Conservation (phyloP, 1,284 basidiomycete genomes). For the Vanrija pseudolonga region DNA sequence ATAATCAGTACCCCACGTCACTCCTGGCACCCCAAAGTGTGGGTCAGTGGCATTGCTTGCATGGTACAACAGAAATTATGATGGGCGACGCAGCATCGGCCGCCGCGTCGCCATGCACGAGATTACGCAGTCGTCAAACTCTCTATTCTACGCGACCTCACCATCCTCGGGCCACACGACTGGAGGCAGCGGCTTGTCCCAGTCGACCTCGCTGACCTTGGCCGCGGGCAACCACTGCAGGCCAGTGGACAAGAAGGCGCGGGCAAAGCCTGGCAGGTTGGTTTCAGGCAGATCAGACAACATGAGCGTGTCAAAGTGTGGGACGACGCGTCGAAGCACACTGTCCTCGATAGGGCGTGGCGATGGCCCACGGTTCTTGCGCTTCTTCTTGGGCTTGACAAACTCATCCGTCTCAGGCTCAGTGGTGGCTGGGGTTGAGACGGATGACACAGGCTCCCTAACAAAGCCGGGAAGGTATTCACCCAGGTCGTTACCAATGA, state of each 20-base stretch:
- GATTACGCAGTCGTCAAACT: no score
- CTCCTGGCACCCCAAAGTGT: no score
- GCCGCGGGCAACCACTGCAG: conserved; percentile 37
- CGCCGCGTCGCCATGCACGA: no score
- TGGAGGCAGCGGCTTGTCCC: conserved; percentile 33
- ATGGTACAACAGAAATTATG: no score
- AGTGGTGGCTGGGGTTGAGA: not conserved
- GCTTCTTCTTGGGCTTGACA: conserved; percentile 42
- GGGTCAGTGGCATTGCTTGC: no score
- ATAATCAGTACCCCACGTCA: no score
- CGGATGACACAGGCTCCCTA: not conserved
- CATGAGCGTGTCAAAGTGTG: conserved; percentile 26
- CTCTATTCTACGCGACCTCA: conserved; percentile 21
- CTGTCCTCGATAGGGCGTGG: conserved; percentile 21
- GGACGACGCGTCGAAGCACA: conserved; percentile 38
- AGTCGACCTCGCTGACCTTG: conserved; percentile 28
- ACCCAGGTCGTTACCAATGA: conserved; percentile 42
- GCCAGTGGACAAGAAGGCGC: conserved; percentile 39
- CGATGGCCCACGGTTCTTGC: conserved; percentile 22
- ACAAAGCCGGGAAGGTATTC: conserved; percentile 38
- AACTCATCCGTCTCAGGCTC: conserved; percentile 24
- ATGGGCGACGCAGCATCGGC: no score
- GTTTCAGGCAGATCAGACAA: conserved; percentile 37
- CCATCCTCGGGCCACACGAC: conserved; percentile 40
- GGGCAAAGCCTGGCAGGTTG: conserved; percentile 42